phyloP scores from a whole-genome alignment of 495 filamentous ascomycete species.

The Paragyromitra xinjiangensis region DNA sequence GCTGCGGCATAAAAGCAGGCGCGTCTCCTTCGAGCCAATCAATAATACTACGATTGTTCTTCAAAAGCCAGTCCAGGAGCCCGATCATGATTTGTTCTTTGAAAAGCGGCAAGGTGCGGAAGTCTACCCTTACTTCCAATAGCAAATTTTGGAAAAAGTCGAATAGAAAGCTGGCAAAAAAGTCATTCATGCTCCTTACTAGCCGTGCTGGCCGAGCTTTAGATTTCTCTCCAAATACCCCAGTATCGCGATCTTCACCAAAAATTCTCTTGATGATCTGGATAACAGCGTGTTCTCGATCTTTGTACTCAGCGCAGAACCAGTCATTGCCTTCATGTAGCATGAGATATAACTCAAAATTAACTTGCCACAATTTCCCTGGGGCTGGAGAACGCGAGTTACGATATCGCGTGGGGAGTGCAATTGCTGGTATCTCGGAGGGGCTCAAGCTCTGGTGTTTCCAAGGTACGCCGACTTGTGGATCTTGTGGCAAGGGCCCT shows the following conservation, averaged over 20 bases:
- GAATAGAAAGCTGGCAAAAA: background rate
- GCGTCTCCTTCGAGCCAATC: background rate
- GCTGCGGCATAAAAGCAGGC: background rate
- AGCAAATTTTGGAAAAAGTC: background rate
- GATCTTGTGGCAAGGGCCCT: background rate
- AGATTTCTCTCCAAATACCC: background rate
- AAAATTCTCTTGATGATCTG: background rate
- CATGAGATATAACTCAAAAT: background rate
- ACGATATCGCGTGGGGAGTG: background rate
- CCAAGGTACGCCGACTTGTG: background rate
- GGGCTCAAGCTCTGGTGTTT: background rate
- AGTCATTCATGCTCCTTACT: conserved; percentile 6
- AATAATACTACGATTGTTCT: background rate
- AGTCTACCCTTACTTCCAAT: background rate
- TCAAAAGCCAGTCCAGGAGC: background rate
- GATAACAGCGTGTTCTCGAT: background rate
- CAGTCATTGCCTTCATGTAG: background rate
- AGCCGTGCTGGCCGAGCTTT: background rate
- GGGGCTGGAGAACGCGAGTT: background rate
- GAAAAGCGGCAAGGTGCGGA: background rate
- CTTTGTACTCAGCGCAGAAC: background rate
- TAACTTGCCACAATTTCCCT: background rate
- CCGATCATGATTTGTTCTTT: conserved; percentile 3
- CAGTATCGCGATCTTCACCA: background rate
- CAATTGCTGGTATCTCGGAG: background rate